These are phyloP conservation scores for Fermentozyma sake DNA, from an alignment of 1,139 yeast species.

Conservation along the genomic window DNA sequence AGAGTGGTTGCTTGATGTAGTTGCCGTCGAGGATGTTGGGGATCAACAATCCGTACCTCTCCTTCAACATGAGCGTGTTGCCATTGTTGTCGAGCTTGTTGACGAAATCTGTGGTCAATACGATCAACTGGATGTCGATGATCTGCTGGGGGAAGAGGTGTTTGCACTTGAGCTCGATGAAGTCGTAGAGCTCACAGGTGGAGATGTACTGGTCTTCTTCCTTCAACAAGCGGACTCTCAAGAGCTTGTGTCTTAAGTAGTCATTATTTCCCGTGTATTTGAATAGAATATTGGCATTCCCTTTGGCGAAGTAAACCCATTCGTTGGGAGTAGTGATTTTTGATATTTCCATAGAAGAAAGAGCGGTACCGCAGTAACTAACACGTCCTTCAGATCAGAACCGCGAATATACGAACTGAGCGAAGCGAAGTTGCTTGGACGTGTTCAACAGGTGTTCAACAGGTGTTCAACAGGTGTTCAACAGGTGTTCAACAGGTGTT, in stretches of 20 bases:
- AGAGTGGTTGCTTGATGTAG: conserved; percentile 22
- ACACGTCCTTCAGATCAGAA: background rate
- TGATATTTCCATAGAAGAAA: conserved; percentile 34
- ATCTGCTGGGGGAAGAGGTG: conserved; percentile 35
- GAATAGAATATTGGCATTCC: conserved; percentile 44
- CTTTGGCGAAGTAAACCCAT: conserved; percentile 44
- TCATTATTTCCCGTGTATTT: conserved; percentile 36
- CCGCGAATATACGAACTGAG: background rate
- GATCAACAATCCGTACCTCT: conserved; percentile 37
- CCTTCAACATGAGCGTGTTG: conserved; percentile 29
- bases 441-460: too few relatives aligned
- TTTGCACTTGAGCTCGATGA: conserved; percentile 39
- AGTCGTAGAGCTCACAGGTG: conserved; percentile 41
- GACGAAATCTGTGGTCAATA: conserved; percentile 32
- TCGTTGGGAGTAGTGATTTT: conserved; percentile 37
- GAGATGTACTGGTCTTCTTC: conserved; percentile 38
- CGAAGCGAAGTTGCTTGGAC: too few relatives aligned
- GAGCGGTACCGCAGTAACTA: conserved; percentile 1
- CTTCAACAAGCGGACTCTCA: conserved; percentile 35
- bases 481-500: too few relatives aligned
- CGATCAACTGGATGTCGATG: conserved; percentile 37
- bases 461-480: too few relatives aligned
- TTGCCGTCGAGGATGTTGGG: conserved; percentile 39
- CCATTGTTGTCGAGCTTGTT: conserved; percentile 25
- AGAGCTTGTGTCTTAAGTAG: conserved; percentile 30